Percentiles rank a stretch among this genome's conserved stretches.
These are phyloP conservation scores for Trifolium fragiferum DNA, from an alignment of 306 rosid species.

Conservation along the genomic window DNA sequence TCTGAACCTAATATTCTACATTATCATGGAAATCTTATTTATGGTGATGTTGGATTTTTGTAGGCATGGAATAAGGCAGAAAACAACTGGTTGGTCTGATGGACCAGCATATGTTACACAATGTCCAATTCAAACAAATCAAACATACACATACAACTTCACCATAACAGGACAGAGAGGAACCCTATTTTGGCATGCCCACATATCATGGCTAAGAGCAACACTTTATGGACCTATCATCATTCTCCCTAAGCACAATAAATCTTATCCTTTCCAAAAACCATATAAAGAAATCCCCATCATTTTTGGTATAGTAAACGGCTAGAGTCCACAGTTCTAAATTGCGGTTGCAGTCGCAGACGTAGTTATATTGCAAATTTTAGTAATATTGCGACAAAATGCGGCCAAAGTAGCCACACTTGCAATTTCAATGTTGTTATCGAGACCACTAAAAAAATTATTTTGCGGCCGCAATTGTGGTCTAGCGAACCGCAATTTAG, in stretches of 20 bases:
- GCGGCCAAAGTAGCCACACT: not conserved
- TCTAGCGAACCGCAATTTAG: not conserved
- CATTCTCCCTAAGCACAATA: slow-evolving; percentile 69
- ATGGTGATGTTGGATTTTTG: slow-evolving; percentile 1
- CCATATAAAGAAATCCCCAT: slow-evolving; percentile 76
- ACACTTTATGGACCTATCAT: slow-evolving; percentile 77
- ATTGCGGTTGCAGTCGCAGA: not conserved
- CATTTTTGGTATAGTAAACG: slow-evolving; percentile 59
- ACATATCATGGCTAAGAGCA: slow-evolving; percentile 80
- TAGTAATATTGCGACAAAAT: not conserved
- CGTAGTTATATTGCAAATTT: not conserved
- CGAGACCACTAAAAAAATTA: not conserved
- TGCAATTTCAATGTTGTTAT: not conserved
- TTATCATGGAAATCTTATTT: not conserved
- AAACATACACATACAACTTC: slow-evolving; percentile 72
- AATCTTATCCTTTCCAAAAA: slow-evolving; percentile 71
- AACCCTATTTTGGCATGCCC: slow-evolving; percentile 86
- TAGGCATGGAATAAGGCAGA: slow-evolving; percentile 84
- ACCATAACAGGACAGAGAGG: slow-evolving; percentile 80
- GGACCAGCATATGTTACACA: slow-evolving; percentile 93
- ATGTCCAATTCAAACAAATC: slow-evolving; percentile 78
- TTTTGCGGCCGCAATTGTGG: not conserved
- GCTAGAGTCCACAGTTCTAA: not conserved
- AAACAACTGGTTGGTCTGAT: slow-evolving; percentile 75
- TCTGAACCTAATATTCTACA: not conserved